Percentiles rank a stretch among this genome's conserved stretches.
Evolutionary conservation across 2,329 filamentous ascomycete species (phyloP).

Genomic region (Peltaster fructicola): DNA sequence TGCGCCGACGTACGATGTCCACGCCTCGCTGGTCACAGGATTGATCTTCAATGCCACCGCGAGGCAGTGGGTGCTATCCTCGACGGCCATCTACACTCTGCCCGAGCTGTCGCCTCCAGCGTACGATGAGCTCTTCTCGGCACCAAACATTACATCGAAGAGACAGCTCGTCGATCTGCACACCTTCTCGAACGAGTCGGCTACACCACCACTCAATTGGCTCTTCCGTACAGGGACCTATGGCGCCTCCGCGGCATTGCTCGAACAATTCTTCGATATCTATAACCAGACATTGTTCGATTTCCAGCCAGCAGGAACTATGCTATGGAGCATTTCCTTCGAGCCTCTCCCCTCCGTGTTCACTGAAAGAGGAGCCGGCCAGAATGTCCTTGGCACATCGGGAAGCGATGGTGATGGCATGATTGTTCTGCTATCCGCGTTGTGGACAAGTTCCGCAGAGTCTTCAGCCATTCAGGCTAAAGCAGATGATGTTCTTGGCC

Average conservation of each 20-base stretch:
- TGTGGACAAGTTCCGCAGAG: too few species aligned
- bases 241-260: constrained; percentile 7
- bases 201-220: constrained; percentile 2
- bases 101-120: constrained; percentile 1
- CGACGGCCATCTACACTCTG: constrained; percentile 4
- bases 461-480: too few species aligned
- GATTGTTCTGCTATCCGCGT: constrained; percentile 2
- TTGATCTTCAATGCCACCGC: constrained; percentile 2
- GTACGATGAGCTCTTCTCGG: constrained; percentile 2
- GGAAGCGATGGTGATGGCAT: constrained; percentile 2
- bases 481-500: too few species aligned
- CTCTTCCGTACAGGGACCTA: constrained; percentile 9
- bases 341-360: constrained; percentile 9
- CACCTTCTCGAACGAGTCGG: constrained; percentile 2
- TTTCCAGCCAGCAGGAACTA: constrained; percentile 3
- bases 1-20: constrained; percentile 2
- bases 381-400: constrained; percentile 3
- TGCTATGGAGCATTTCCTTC: constrained; percentile 7
- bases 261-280: constrained; percentile 7
- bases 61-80: constrained; percentile 2
- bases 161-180: constrained; percentile 2
- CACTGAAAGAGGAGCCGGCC: constrained; percentile 2
- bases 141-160: constrained; percentile 1
- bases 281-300: constrained; percentile 6
- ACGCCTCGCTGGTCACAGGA: constrained; percentile 2